Conservation (phyloP, 208 protist species). For the Leptomonas pyrrhocoris region DNA sequence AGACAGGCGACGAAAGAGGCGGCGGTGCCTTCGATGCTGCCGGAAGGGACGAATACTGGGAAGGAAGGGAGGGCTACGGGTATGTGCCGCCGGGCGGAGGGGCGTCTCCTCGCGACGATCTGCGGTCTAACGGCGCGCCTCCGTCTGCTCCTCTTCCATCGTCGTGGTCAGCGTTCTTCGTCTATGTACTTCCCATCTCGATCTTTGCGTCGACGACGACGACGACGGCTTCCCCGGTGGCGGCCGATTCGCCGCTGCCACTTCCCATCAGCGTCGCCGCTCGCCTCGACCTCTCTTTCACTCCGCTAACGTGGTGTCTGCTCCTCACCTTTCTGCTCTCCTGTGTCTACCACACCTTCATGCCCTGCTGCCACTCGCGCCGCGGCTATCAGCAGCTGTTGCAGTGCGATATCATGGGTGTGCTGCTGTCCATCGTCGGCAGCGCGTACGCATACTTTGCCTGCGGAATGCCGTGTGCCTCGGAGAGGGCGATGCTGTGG, state of each 20-base stretch:
- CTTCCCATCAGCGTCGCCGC: constrained; percentile 8
- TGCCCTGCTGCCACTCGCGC: constrained; percentile 49
- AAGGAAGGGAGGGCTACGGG: not conserved
- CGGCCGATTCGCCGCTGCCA: not conserved
- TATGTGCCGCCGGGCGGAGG: constrained; percentile 12
- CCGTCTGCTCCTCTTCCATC: not conserved
- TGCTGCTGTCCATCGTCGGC: constrained; percentile 49
- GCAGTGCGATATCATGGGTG: constrained; percentile 59
- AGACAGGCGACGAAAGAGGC: not conserved
- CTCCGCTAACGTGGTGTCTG: constrained; percentile 24
- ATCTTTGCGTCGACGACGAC: not conserved
- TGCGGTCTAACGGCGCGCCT: not conserved
- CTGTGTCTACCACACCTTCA: constrained; percentile 63
- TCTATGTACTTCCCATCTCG: not conserved
- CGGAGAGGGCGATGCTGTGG: not conserved
- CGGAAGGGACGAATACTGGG: not conserved
- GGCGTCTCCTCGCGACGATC: constrained; percentile 1
- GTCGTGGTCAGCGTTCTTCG: not conserved
- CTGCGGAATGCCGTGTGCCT: constrained; percentile 43
- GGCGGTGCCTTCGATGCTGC: not conserved
- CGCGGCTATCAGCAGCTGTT: constrained; percentile 56
- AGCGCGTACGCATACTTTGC: constrained; percentile 52
- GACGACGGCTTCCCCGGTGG: not conserved
- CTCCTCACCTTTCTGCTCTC: constrained; percentile 61
- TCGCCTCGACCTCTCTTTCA: constrained; percentile 24